Evolutionary conservation across 2,329 filamentous ascomycete genomes (phyloP).

Genomic region (Colletotrichum aenigma): DNA sequence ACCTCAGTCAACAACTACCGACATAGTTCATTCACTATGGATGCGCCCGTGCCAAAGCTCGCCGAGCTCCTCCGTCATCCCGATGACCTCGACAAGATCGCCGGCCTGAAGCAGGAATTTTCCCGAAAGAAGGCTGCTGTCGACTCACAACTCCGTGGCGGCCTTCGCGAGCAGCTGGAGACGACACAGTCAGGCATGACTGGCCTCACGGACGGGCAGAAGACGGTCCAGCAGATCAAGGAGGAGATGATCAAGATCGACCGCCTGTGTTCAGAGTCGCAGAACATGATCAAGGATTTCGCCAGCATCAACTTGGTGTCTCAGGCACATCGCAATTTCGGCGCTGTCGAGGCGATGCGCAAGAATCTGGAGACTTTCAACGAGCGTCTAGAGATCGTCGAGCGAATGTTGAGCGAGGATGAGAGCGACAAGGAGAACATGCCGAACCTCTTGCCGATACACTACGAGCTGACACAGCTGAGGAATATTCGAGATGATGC

Average conservation of each 20-base stretch:
- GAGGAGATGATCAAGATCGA: slow-evolving; percentile 99
- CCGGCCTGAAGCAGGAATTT: slow-evolving; percentile 88
- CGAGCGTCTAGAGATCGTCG: slow-evolving; percentile 74
- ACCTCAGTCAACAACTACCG: not conserved
- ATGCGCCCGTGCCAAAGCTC: slow-evolving; percentile 77
- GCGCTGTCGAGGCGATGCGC: slow-evolving; percentile 92
- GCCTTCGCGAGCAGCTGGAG: slow-evolving; percentile 90
- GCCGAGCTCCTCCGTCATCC: slow-evolving; percentile 92
- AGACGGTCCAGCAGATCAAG: slow-evolving; percentile 90
- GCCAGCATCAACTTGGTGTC: slow-evolving; percentile 89
- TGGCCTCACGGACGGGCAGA: slow-evolving; percentile 86
- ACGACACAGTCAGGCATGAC: slow-evolving; percentile 93
- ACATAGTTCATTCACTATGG: slow-evolving; percentile 50
- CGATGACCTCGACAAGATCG: slow-evolving; percentile 96
- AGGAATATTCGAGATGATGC: slow-evolving; percentile 95
- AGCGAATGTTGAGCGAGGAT: slow-evolving; percentile 80
- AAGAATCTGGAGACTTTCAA: slow-evolving; percentile 88
- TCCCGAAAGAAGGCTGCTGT: slow-evolving; percentile 90
- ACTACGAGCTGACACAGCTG: slow-evolving; percentile 90
- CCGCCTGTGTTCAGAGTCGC: slow-evolving; percentile 93
- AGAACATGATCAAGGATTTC: slow-evolving; percentile 97
- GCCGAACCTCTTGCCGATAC: slow-evolving; percentile 86
- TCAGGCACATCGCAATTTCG: slow-evolving; percentile 95
- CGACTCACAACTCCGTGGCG: slow-evolving; percentile 87
- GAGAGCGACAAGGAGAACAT: slow-evolving; percentile 87